Evolutionary conservation across 108 stramenopile genomes (phyloP).

Genomic region (Poteriospumella lacustris): DNA sequence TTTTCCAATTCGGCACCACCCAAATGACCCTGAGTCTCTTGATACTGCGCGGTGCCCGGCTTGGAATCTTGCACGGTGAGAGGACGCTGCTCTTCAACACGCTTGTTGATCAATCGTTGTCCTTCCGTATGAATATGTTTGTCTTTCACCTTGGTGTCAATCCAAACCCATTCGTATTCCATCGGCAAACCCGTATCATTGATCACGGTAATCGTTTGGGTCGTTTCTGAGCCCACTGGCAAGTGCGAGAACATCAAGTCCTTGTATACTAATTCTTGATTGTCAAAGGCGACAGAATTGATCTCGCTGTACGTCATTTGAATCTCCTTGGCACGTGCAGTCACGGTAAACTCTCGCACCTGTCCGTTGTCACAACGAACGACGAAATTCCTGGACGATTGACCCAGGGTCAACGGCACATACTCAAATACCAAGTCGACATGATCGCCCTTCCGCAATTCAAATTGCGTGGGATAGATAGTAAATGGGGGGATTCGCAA

Average conservation of each 20-base stretch:
- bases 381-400: neutral
- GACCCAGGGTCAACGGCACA: constrained; percentile 17
- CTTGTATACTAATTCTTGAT: neutral
- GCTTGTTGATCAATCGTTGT: neutral
- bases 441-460: neutral
- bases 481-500: constrained; percentile 21
- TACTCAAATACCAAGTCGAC: constrained; percentile 13
- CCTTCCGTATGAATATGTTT: neutral
- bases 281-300: neutral
- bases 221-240: neutral
- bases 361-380: constrained; percentile 21
- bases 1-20: neutral
- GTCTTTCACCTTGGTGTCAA: neutral
- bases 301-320: neutral
- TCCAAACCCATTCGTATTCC: constrained; percentile 32
- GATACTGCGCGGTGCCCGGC: neutral
- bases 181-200: constrained; percentile 21
- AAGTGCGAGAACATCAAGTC: neutral
- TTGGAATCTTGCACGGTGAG: neutral
- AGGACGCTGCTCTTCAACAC: neutral
- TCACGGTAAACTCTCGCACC: neutral
- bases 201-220: neutral
- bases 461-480: constrained; percentile 15
- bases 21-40: neutral
- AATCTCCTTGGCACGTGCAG: neutral